Percentiles rank a stretch among this genome's conserved stretches.
Evolutionary conservation across 257 asterid genomes (phyloP).

Genomic region (Striga asiatica): DNA sequence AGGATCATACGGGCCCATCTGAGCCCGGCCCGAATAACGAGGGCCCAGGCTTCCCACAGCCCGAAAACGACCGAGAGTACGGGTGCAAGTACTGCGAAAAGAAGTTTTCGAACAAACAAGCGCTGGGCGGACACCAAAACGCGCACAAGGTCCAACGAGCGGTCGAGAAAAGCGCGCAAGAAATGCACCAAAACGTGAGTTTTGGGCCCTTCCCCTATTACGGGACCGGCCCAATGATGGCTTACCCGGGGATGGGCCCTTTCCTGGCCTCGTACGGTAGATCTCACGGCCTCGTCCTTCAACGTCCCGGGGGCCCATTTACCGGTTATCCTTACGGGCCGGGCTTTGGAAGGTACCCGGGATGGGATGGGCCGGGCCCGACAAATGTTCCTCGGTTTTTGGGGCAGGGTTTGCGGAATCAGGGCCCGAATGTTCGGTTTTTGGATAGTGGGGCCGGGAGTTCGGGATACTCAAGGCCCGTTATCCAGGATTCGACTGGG

Average conservation of each 20-base stretch:
- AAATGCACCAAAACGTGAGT: too few relatives aligned
- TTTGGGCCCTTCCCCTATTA: too few relatives aligned
- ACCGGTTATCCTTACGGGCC: background rate
- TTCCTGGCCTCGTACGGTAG: too few relatives aligned
- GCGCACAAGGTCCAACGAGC: conserved; percentile 22
- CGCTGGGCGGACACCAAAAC: conserved; percentile 36
- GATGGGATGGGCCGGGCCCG: background rate
- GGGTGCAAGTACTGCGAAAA: conserved; percentile 22
- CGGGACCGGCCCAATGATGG: too few relatives aligned
- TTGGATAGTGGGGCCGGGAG: background rate
- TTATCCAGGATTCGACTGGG: background rate
- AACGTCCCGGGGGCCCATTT: background rate
- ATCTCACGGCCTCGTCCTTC: too few relatives aligned
- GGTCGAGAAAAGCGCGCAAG: conserved; percentile 9
- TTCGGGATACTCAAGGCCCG: background rate
- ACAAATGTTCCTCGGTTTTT: background rate
- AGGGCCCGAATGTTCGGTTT: background rate
- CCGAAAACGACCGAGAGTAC: background rate
- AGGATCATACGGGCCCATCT: background rate
- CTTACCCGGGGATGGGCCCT: too few relatives aligned
- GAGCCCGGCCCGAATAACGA: background rate
- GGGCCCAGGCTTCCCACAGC: background rate
- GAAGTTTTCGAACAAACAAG: conserved; percentile 27
- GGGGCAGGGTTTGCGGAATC: background rate
- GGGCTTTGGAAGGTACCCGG: background rate